Conservation (phyloP, 331 rosid species). For the Ulmus americana region DNA sequence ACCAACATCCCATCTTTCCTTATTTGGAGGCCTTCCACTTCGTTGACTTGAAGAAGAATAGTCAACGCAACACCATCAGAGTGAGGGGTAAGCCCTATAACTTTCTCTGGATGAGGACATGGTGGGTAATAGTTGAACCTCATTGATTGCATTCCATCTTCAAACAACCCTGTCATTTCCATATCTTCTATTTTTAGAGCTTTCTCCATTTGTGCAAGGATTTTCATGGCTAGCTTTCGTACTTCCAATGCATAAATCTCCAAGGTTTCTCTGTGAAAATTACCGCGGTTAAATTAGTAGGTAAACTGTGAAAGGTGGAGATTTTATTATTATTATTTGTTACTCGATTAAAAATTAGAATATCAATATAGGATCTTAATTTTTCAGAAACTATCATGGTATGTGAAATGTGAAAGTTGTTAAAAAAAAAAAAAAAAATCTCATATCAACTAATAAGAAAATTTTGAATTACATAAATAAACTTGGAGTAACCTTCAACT, state of each 20-base stretch:
- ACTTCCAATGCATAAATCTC: constrained; percentile 13
- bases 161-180: constrained; percentile 6
- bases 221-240: constrained; percentile 5
- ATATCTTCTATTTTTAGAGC: constrained; percentile 17
- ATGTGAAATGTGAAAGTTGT: too few relatives aligned
- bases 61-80: constrained; percentile 19
- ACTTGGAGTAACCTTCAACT: too few relatives aligned
- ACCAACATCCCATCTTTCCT: constrained; percentile 31
- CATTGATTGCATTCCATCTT: constrained; percentile 11
- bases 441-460: too few relatives aligned
- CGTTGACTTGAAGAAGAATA: constrained; percentile 23
- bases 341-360: too few relatives aligned
- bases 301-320: background rate
- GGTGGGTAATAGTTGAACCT: constrained; percentile 30
- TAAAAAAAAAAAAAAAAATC: too few relatives aligned
- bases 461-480: too few relatives aligned
- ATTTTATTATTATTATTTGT: too few relatives aligned
- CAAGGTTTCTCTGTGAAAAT: constrained; percentile 19
- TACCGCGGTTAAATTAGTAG: background rate
- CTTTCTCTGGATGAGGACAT: constrained; percentile 26
- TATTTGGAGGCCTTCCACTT: constrained; percentile 32
- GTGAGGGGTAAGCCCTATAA: constrained; percentile 21
- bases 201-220: constrained; percentile 19
- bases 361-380: too few relatives aligned
- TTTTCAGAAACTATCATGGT: too few relatives aligned